Evolutionary conservation across 148 eudicot genomes (phyloP).

Genomic region (Drosera capensis): DNA sequence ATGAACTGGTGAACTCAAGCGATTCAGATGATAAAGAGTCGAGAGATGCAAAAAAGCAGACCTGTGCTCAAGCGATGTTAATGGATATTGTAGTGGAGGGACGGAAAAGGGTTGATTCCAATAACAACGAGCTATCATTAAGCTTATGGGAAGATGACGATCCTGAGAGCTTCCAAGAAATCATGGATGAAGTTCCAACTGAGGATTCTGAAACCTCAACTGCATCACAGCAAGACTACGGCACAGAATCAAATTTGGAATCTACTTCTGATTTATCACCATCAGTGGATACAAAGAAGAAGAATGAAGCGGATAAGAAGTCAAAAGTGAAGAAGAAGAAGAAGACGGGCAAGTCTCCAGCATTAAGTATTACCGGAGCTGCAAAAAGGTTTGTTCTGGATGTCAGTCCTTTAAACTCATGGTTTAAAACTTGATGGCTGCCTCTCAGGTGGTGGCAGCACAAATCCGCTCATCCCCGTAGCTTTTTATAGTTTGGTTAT

Average conservation of each 20-base stretch:
- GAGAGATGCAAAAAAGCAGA: constrained; percentile 2
- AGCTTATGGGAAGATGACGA: constrained; percentile 14
- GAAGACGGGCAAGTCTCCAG: constrained; percentile 20
- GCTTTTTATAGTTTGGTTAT: too few species aligned
- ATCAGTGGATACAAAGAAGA: background rate
- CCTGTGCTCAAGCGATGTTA: constrained; percentile 11
- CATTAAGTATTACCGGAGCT: constrained; percentile 50
- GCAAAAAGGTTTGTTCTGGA: constrained; percentile 32
- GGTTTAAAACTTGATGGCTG: background rate
- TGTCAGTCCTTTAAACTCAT: background rate
- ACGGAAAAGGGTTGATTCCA: constrained; percentile 15
- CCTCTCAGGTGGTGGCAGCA: background rate
- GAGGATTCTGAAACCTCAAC: constrained; percentile 2
- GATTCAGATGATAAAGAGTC: constrained; percentile 1
- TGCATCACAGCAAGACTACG: constrained; percentile 8
- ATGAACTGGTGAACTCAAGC: constrained; percentile 36
- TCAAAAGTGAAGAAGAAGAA: constrained; percentile 14
- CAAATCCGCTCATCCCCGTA: too few species aligned
- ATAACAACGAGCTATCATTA: constrained; percentile 5
- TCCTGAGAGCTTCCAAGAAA: constrained; percentile 7
- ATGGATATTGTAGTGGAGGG: constrained; percentile 7
- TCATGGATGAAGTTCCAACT: constrained; percentile 2
- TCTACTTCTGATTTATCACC: too few species aligned
- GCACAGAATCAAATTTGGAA: background rate
- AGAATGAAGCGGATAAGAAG: background rate